Conservation (phyloP, 2,329 filamentous ascomycete species). For the Cylindrodendrum hubeiense region DNA sequence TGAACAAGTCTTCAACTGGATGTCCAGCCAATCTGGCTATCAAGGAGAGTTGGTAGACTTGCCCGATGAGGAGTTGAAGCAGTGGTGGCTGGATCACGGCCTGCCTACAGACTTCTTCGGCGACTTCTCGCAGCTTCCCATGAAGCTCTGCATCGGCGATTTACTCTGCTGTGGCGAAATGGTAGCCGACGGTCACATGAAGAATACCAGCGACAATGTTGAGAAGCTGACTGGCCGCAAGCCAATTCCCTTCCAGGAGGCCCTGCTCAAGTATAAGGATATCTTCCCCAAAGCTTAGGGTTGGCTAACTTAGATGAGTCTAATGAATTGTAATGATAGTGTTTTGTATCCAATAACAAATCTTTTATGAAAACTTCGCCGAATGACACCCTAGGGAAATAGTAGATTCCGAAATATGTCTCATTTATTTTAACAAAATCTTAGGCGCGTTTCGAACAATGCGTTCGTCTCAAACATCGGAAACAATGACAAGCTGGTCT, state of each 20-base stretch:
- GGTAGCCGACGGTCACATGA: constrained; percentile 36
- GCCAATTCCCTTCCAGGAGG: constrained; percentile 33
- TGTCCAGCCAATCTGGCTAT: constrained; percentile 35
- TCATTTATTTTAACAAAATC: no score
- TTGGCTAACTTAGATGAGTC: not conserved
- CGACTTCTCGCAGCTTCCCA: constrained; percentile 40
- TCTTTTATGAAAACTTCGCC: no score
- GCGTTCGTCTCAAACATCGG: no score
- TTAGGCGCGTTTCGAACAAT: no score
- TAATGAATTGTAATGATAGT: no score
- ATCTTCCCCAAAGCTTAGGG: constrained; percentile 31
- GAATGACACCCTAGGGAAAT: no score
- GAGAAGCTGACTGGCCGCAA: constrained; percentile 40
- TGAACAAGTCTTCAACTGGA: constrained; percentile 39
- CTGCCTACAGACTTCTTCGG: constrained; percentile 38
- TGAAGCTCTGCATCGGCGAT: constrained; percentile 42
- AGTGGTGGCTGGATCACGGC: constrained; percentile 37
- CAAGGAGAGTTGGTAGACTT: constrained; percentile 36
- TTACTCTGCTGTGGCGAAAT: constrained; percentile 42
- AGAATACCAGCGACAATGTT: constrained; percentile 35
- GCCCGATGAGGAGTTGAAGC: constrained; percentile 39
- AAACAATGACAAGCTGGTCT: no score
- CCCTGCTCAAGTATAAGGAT: constrained; percentile 38
- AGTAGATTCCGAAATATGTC: no score
- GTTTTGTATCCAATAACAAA: no score